A percentile compares a stretch with the other conserved stretches of the same genome.
Evolutionary conservation across 352 stramenopile genomes (phyloP).

Genomic region (Peronospora tabacina): DNA sequence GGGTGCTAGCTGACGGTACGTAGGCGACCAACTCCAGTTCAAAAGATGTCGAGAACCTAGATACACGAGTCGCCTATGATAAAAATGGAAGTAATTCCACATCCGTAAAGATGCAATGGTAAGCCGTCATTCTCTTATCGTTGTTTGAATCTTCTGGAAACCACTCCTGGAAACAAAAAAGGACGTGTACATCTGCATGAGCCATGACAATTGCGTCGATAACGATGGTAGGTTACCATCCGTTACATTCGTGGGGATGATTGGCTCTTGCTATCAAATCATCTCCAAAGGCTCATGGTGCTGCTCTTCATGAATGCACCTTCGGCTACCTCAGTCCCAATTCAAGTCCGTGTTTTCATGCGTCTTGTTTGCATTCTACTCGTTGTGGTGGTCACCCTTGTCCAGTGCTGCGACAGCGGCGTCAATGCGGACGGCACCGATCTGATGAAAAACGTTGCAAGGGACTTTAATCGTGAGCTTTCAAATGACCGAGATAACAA

Average conservation of each 20-base stretch:
- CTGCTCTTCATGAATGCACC: slow-evolving; percentile 4
- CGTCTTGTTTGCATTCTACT: slow-evolving; percentile 12
- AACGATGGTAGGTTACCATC: no score
- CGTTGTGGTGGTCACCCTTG: slow-evolving; percentile 1
- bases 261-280: slow-evolving; percentile 12
- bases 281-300: slow-evolving; percentile 8
- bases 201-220: no score
- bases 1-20: slow-evolving; percentile 14
- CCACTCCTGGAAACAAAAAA: no score
- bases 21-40: slow-evolving; percentile 19
- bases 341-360: slow-evolving; percentile 1
- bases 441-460: background rate
- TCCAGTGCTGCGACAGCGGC: slow-evolving; percentile 2
- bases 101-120: no score
- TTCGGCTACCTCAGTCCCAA: slow-evolving; percentile 10
- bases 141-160: no score
- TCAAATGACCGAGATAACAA: background rate
- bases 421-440: slow-evolving; percentile 1
- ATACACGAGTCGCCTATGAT: slow-evolving; percentile 10
- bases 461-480: background rate
- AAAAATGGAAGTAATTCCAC: no score
- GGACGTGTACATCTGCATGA: no score
- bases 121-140: no score
- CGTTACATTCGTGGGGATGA: slow-evolving; percentile 1
- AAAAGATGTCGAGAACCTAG: slow-evolving; percentile 10